Base-by-base conservation (phyloP, 2,329 filamentous ascomycete species). In the Cercospora beticola region DNA sequence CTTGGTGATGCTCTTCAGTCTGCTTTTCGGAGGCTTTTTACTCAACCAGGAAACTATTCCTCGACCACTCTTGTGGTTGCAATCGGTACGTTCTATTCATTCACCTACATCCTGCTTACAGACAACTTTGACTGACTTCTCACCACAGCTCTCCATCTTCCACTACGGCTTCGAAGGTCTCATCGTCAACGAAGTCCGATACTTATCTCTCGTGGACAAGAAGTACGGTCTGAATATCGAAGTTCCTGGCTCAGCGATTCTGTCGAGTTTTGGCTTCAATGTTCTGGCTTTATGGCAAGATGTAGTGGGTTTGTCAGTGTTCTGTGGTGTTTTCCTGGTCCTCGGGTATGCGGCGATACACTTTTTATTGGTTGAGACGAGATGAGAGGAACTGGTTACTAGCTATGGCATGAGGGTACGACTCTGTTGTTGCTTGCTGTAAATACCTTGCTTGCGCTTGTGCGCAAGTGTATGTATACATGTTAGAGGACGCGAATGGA, bases 201-300 rank as follows among this genome's bases (percentile, higher is more conserved):
- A 93, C 75, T 84, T 99, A 54, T 94, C 92, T 0, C 86, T 99
- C 28, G 88, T 96, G 52, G 95, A 99, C 79, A 90, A 95, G 80
- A 96, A 98, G 81, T 97, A 97, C 69, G 95, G 95, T 5, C 87
- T 99, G 5, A 93, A 98, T 76, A 99, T 99, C 71, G 94, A 95
- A 63, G 93, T 99, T 0, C 95, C 95, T 0, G 95, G 95, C 36
- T 93, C 94, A 0, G 92, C 93, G 0, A 99, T 99, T 73, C 82
- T 99, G 65, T 97, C 92, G 80, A 93, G 92, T 0, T 99, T 99
- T 79, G 95, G 95, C 0, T 99, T 99, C 79, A 87, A 97, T 77
- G 96, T 94, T 30, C 84, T 89, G 69, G 93, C 92, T 0, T 85
- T 97, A 66, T 97, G 93, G 94, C 82, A 83, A 56, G 95, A 99